Evolutionary conservation across 306 rosid species (phyloP), one percentile per base, ranked within the genome.

Genomic region (Lablab purpureus): DNA sequence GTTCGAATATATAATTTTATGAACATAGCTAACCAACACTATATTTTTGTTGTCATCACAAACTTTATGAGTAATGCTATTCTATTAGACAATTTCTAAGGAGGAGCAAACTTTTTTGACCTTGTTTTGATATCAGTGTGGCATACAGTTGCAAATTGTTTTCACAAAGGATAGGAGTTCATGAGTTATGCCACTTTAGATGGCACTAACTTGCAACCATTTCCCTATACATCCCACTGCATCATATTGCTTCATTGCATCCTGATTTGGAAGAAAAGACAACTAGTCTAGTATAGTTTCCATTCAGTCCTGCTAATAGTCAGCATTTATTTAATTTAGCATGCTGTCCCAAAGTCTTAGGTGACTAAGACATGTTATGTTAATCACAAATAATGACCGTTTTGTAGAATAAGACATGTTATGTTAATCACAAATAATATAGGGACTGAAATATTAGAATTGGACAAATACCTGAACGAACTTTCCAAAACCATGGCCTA

Each of bases 401-500:
- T 21, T 79, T 30, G 15, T 50, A 62, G 21, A 60, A 49, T 50
- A 56, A 74, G 37, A 43, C 21, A 23, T 18, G 12, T 40, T 71
- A 25, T 41, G 28, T 21, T 49, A 51, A 52, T 22, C 52, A 45
- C 30, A 77, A 17, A 34, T 32, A 19, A 36, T 52, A 77, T 19
- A 52, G 27, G 54, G 47, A 14, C 23, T 62, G 21, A 27, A 72
- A 22, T 50, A 68, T 62, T 54, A 41, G 49, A 69, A 37, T 64
- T 68, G 66, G 72, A 79, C 73, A 66, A 80, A 70, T 84, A 92
- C 99, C 93, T 91, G 97, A 80, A 91, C 93, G 81, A 95, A 95
- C 75, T 93, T 95, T 80, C 99, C 94, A 47, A 95, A 95, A 73
- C 93, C 97, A 75, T 21, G 83, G 85, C 91, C 90, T 11, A 95